A percentile compares a stretch with the other conserved stretches of the same genome.
Conservation (phyloP, 2,329 filamentous ascomycete species). For the Pestalotiopsis sp. region DNA sequence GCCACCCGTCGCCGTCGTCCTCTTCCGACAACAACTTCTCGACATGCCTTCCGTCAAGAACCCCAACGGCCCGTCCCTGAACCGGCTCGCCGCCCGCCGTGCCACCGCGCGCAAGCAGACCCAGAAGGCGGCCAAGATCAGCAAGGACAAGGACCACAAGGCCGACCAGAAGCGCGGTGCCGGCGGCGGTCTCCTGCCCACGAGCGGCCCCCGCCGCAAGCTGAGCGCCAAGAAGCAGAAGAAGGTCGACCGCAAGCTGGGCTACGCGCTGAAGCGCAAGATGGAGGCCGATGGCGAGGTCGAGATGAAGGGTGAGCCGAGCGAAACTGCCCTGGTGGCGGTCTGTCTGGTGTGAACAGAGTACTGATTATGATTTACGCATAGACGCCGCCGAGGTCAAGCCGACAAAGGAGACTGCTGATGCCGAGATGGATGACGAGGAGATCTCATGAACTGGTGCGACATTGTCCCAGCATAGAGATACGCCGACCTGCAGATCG, state of each 20-base stretch:
- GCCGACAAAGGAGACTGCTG: not conserved
- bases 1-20: not conserved
- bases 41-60: constrained; percentile 60
- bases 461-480: not conserved
- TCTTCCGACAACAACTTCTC: constrained; percentile 6
- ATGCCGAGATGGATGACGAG: constrained; percentile 18
- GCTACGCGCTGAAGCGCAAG: constrained; percentile 48
- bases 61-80: constrained; percentile 59
- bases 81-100: constrained; percentile 51
- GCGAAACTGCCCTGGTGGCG: too few species aligned
- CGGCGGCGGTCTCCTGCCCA: constrained; percentile 55
- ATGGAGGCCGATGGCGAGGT: constrained; percentile 34
- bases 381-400: constrained; percentile 8
- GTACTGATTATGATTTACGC: not conserved
- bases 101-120: constrained; percentile 46
- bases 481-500: not conserved
- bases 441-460: constrained; percentile 16
- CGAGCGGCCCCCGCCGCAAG: constrained; percentile 53
- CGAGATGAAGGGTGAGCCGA: constrained; percentile 32
- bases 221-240: constrained; percentile 58
- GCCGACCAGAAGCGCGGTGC: constrained; percentile 48
- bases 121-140: constrained; percentile 42
- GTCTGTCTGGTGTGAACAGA: not conserved
- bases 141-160: constrained; percentile 24
- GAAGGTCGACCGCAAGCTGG: constrained; percentile 58